A percentile compares a stretch with the other conserved stretches of the same genome.
Conservation (phyloP, 768 basidiomycete species). For the Pleurotus sapidus region DNA sequence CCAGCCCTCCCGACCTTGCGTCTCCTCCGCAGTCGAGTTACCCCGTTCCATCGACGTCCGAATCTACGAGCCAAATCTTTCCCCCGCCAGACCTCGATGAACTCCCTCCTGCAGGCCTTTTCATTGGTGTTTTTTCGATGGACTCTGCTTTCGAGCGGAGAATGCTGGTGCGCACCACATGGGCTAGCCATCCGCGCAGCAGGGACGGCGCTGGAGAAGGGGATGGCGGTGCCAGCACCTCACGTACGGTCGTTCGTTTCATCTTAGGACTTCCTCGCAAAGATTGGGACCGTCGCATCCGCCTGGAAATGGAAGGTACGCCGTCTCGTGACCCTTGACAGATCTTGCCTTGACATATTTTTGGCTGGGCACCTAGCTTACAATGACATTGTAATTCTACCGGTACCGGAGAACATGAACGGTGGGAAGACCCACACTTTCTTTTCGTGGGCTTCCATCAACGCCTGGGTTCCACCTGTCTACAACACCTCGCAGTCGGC, state of each 20-base stretch:
- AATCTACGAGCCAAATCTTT: slow-evolving; percentile 42
- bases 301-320: slow-evolving; percentile 90
- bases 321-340: slow-evolving; percentile 15
- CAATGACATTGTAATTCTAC: slow-evolving; percentile 83
- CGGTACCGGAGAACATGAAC: slow-evolving; percentile 94
- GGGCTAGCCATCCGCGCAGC: slow-evolving; percentile 82
- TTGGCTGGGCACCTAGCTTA: slow-evolving; percentile 46
- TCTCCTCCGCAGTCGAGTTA: slow-evolving; percentile 36
- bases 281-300: slow-evolving; percentile 75
- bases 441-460: slow-evolving; percentile 89
- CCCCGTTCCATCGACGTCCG: slow-evolving; percentile 33
- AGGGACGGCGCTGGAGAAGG: slow-evolving; percentile 68
- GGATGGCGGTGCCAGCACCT: slow-evolving; percentile 72
- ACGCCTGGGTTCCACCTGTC: slow-evolving; percentile 87
- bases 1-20: slow-evolving; percentile 37
- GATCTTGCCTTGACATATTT: slow-evolving; percentile 10
- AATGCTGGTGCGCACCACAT: slow-evolving; percentile 84
- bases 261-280: slow-evolving; percentile 82
- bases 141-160: slow-evolving; percentile 84
- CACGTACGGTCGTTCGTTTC: slow-evolving; percentile 84
- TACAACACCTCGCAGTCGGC: slow-evolving; percentile 46
- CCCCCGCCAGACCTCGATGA: slow-evolving; percentile 72
- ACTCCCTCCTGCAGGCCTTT: slow-evolving; percentile 80
- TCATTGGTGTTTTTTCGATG: slow-evolving; percentile 88
- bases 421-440: slow-evolving; percentile 88